Percentiles rank a stretch among this genome's conserved stretches.
These are phyloP conservation scores for Yamadazyma oceani DNA, from an alignment of 1,139 yeast genomes.

Conservation along the genomic window DNA sequence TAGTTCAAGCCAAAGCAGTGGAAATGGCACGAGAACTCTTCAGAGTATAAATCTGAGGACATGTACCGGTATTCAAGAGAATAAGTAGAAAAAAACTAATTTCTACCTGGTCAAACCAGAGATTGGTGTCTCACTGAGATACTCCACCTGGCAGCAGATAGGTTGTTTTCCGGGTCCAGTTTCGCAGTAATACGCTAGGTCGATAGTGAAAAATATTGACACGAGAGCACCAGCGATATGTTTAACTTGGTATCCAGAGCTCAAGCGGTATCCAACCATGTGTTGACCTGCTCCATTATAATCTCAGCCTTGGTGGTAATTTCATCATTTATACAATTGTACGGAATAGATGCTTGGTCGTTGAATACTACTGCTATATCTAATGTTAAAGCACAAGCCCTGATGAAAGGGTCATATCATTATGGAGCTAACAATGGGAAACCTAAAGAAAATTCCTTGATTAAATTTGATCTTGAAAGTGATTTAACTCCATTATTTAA, in stretches of 20 bases:
- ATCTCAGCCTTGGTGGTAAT: constrained; percentile 46
- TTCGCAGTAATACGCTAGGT: neutral
- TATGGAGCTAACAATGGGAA: constrained; percentile 70
- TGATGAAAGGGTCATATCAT: constrained; percentile 62
- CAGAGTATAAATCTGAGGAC: too few species aligned
- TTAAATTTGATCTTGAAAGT: constrained; percentile 69
- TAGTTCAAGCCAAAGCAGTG: too few species aligned
- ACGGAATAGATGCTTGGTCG: constrained; percentile 42
- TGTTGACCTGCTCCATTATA: constrained; percentile 52
- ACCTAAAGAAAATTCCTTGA: constrained; percentile 77
- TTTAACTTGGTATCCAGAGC: constrained; percentile 42
- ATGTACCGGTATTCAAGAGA: too few species aligned
- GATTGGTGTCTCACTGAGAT: too few species aligned
- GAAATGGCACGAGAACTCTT: too few species aligned
- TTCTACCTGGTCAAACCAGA: too few species aligned
- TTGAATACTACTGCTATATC: constrained; percentile 41
- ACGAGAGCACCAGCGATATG: constrained; percentile 22
- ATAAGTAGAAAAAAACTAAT: too few species aligned
- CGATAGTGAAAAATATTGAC: neutral
- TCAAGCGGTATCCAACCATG: constrained; percentile 57
- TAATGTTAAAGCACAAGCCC: constrained; percentile 41
- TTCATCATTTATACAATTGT: constrained; percentile 52
- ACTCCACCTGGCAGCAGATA: too few species aligned
- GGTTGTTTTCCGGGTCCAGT: too few species aligned
- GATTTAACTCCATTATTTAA: constrained; percentile 75